Evolutionary conservation across 2,329 filamentous ascomycete genomes (phyloP), one percentile per base, ranked within the genome.

Genomic region (Pseudogymnoascus sp.): DNA sequence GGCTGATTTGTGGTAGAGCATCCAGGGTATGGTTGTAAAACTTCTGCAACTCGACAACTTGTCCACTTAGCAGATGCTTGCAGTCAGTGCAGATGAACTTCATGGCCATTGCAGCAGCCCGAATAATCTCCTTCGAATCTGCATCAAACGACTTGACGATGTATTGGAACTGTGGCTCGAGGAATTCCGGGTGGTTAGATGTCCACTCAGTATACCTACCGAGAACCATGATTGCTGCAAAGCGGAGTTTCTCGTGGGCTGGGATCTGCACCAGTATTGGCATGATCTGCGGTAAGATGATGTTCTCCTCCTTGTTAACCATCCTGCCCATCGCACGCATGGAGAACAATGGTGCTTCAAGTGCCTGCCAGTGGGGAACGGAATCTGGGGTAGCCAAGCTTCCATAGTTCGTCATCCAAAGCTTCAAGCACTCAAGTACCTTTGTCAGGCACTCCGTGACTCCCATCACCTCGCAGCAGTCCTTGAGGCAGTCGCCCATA

Each of bases 161-260:
- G 75, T 96, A 99, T 69, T 91, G 91, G 71, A 99, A 89, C 74
- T 99, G 94, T 7, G 90, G 82, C 73, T 96, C 89, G 7, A 99
- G 80, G 50, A 93, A 96, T 62, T 97, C 91, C 0, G 93, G 90
- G 70, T 99, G 94, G 57, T 91, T 86, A 4, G 94, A 86, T 0
- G 95, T 99, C 94, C 94, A 99, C 74, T 97, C 93, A 0, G 95
- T 99, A 72, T 99, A 99, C 64, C 94, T 84, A 37, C 91, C 94
- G 20, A 99, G 82, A 2, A 95, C 92, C 91, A 99, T 97, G 70
- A 97, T 96, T 5, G 93, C 93, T 64, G 96, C 93, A 75, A 99
- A 99, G 6, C 92, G 90, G n/a, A 99, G 83, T 77, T 97, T 99
- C 75, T 97, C 91, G 69, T 99, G 94, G 70, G 90, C 87, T 0